Conservation (phyloP, 495 filamentous ascomycete species). For the Articulospora tetracladia region DNA sequence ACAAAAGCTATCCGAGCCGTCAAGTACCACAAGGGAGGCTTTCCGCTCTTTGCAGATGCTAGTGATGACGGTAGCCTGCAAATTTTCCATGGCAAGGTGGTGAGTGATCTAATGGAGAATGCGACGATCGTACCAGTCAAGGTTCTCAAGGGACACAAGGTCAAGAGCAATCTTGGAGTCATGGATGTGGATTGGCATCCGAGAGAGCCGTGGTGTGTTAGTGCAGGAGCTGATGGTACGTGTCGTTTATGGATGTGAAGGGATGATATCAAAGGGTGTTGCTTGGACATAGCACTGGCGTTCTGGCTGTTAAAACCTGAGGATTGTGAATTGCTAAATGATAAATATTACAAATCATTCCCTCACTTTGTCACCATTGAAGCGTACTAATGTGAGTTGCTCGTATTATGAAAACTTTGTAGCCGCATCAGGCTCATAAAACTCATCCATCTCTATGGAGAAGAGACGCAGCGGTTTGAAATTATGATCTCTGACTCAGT, state of each 20-base stretch:
- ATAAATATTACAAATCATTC: not conserved
- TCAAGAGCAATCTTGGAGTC: slow-evolving; percentile 77
- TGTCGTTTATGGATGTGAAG: slow-evolving; percentile 63
- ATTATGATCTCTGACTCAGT: too few species aligned
- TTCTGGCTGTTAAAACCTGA: slow-evolving; percentile 7
- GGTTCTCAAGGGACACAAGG: slow-evolving; percentile 85
- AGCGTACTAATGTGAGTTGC: too few species aligned
- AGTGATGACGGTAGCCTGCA: slow-evolving; percentile 92
- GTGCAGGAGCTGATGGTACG: slow-evolving; percentile 90
- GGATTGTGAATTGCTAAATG: not conserved
- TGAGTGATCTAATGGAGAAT: slow-evolving; percentile 90
- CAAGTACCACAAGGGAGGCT: slow-evolving; percentile 74
- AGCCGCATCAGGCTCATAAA: too few species aligned
- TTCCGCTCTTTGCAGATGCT: slow-evolving; percentile 89
- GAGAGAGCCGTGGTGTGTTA: slow-evolving; percentile 85
- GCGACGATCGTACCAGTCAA: slow-evolving; percentile 94
- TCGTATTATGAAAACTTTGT: too few species aligned
- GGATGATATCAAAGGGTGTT: slow-evolving; percentile 7
- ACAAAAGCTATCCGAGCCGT: slow-evolving; percentile 84
- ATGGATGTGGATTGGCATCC: slow-evolving; percentile 96
- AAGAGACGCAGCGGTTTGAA: too few species aligned
- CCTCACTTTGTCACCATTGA: not conserved
- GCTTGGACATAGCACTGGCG: slow-evolving; percentile 21
- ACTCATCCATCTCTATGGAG: too few species aligned
- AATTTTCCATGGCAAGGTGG: slow-evolving; percentile 95